Base-by-base conservation (phyloP, 768 basidiomycete genomes). In the Calocybe gangraenosa region DNA sequence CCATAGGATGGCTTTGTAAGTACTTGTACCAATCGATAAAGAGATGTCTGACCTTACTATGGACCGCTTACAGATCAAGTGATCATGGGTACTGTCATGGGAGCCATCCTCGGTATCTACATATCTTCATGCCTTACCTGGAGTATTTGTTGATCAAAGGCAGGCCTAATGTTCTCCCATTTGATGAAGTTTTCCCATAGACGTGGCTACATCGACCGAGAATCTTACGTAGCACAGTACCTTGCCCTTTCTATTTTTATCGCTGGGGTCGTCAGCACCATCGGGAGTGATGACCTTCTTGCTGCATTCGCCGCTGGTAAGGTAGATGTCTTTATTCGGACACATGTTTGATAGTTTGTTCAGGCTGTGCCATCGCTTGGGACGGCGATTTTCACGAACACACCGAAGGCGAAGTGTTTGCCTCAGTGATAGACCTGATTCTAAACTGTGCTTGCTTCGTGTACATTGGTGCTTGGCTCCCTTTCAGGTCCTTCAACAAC, bases 171-270 rank as follows among this genome's bases (percentile, higher is more conserved):
- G 0, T 92, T 92, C 57, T 80, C 83, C 10, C 71, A 78, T 46
- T 56, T 92, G 30, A 85, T 96, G 84, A 83, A 76, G 58, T 62
- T 79, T 25, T 79, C 81, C 14, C 81, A 87, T 46, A 61, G 60
- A 19, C 75, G 71, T 37, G 78, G 79, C 2, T 78, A 78, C 48
- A 81, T 90, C 44, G 87, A 90, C 60, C 75, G 84, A 18, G 86
- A 93, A 65, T 92, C 90, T 1, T 94, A 84, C 59, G 81, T 94
- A 15, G 87, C 89, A 0, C 92, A 96, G 59, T 90, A 84, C 57
- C 65, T 90, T 10, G 80, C 85, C 0, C 64, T 92, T 8, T 68
- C 87, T 0, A 63, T 91, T 14, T 81, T 92, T 53, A 84, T 80
- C 0, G 78, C 81, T 20, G 94, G 93, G n/a, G 64, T 90, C 31